Evolutionary conservation across 192 early-diverging fungal genomes (phyloP).

Genomic region (Coemansia sp.): DNA sequence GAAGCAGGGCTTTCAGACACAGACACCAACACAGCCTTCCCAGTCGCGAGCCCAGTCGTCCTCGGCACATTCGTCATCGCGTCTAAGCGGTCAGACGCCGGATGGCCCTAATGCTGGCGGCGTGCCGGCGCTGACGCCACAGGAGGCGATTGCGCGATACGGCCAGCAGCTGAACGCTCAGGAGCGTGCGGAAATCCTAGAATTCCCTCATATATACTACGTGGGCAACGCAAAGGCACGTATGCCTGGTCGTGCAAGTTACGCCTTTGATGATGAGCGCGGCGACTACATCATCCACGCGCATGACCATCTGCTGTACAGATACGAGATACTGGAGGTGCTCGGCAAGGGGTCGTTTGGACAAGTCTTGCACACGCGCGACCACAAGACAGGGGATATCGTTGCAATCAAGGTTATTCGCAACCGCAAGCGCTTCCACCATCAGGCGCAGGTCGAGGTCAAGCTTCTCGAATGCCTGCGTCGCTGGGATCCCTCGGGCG

Average conservation of each 20-base stretch:
- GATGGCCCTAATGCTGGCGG: constrained; percentile 25
- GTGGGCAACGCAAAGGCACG: constrained; percentile 74
- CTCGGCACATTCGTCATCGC: constrained; percentile 21
- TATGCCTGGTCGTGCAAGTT: constrained; percentile 18
- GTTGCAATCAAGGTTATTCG: constrained; percentile 94
- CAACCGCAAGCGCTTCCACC: constrained; percentile 96
- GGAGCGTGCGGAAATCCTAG: constrained; percentile 85
- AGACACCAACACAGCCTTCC: neutral
- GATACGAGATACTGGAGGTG: constrained; percentile 89
- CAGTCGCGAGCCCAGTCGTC: constrained; percentile 28
- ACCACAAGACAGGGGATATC: constrained; percentile 84
- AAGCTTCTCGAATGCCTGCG: constrained; percentile 86
- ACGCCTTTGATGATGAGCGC: constrained; percentile 84
- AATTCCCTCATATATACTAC: constrained; percentile 83
- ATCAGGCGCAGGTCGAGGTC: constrained; percentile 90
- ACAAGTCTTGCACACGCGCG: constrained; percentile 89
- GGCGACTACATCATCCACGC: constrained; percentile 87
- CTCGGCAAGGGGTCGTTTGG: constrained; percentile 96
- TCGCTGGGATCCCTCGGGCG: constrained; percentile 80
- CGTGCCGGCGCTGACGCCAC: constrained; percentile 58
- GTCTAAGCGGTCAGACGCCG: constrained; percentile 24
- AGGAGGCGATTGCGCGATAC: constrained; percentile 65
- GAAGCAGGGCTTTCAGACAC: constrained; percentile 12
- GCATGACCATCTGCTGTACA: constrained; percentile 89
- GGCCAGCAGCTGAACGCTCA: constrained; percentile 75